Conservation (phyloP, 208 protist species). For the Leishmania arabica region DNA sequence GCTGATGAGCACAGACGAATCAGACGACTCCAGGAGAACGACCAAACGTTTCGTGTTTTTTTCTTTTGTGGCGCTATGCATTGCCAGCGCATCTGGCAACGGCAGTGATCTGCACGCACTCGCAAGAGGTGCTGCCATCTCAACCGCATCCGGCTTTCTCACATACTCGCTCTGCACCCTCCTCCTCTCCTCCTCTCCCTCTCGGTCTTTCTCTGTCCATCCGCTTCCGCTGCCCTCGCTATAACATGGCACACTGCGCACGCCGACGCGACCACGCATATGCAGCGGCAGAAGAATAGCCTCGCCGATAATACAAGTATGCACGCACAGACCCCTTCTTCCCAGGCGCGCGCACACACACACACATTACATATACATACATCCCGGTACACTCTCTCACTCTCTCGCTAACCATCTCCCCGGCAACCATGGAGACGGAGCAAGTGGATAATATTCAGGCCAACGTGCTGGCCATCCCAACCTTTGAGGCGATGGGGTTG, state of each 20-base stretch:
- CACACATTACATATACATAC: not conserved
- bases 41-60: not conserved
- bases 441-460: slow-evolving; percentile 79
- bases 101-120: not conserved
- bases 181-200: not conserved
- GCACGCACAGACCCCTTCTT: not conserved
- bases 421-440: slow-evolving; percentile 21
- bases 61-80: not conserved
- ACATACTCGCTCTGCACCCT: not conserved
- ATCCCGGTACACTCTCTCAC: not conserved
- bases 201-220: not conserved
- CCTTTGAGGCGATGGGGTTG: slow-evolving; percentile 90
- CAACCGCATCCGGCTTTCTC: not conserved
- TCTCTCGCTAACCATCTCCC: not conserved
- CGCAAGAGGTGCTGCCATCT: not conserved
- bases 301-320: not conserved
- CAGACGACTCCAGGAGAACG: not conserved
- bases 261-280: too few relatives aligned
- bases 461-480: slow-evolving; percentile 83
- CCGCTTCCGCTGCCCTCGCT: not conserved
- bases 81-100: not conserved
- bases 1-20: not conserved
- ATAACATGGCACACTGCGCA: not conserved
- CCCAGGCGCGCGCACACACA: not conserved
- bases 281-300: not conserved